Evolutionary conservation across 306 rosid genomes (phyloP), one percentile per base, ranked within the genome.

Genomic region (Phaseolus lunatus): DNA sequence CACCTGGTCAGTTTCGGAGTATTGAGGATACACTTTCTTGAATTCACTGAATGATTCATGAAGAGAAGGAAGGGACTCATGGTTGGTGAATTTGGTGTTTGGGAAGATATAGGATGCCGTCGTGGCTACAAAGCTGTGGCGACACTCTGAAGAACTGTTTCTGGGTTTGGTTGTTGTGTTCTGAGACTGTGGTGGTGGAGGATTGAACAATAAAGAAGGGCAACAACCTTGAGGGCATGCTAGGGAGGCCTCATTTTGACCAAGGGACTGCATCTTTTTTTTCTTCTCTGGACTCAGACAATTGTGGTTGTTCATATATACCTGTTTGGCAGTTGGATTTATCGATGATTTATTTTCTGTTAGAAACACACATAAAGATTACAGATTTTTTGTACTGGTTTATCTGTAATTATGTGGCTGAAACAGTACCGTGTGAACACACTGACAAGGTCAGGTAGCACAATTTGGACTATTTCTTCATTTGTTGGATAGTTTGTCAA

Each of bases 51-150:
- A 84, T 9, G 97, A 85, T 78, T 89, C 91, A 20, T 85, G 86
- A 33, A 89, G 81, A 43, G 97, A 84, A 22, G 98, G 98, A 57
- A 95, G 92, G 70, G 83, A 88, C 78, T 92, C 99, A 68, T 88
- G 99, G 92, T 95, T 87, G 44, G 97, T 92, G 90, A 95, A 95
- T 35, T 83, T 87, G 14, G 88, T 83, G 77, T 89, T 86, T 44
- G 99, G 97, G 72, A 90, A 95, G 82, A 95, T 86, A 0, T 88
- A 81, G 52, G 97, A 68, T n/a, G 88, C 49, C 26, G 97, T 87
- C 5, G 83, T 72, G 41, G 83, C 79, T 4, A 86, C 93, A 73
- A 95, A 95, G 37, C 84, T 85, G 35, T 86, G 89, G 72, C 97
- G 93, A 18, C 90, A 95, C 78, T 85, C 91, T 0, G 96, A 73